Evolutionary conservation across 805 yeast genomes (phyloP).

Genomic region (Myxozyma neglecta): DNA sequence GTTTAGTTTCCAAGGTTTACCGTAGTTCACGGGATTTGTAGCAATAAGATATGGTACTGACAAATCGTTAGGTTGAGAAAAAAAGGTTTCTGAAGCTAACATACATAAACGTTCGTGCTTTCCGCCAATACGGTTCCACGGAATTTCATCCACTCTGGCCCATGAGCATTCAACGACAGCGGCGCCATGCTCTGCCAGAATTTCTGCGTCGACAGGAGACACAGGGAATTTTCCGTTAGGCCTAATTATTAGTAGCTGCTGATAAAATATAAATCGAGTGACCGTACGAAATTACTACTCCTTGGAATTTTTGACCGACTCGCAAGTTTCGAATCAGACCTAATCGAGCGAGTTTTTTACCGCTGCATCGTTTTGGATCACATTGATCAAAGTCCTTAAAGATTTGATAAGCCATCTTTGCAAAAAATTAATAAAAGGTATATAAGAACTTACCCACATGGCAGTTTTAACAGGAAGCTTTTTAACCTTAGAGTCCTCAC

Average conservation of each 20-base stretch:
- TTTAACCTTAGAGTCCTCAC: not conserved
- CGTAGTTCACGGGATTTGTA: constrained; percentile 96
- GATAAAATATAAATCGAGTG: not conserved
- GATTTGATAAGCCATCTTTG: not conserved
- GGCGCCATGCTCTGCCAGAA: constrained; percentile 81
- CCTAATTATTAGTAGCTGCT: constrained; percentile 1
- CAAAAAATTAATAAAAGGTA: not conserved
- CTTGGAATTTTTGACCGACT: constrained; percentile 92
- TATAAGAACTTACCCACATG: constrained; percentile 60
- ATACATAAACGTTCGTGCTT: constrained; percentile 66
- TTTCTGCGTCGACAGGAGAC: constrained; percentile 77
- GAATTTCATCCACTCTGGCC: constrained; percentile 98
- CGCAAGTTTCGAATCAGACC: constrained; percentile 77
- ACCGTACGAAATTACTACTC: constrained; percentile 69
- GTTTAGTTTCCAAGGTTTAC: constrained; percentile 91
- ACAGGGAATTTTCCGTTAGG: constrained; percentile 91
- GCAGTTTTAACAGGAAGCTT: constrained; percentile 63
- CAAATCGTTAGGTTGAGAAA: not conserved
- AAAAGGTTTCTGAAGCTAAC: not conserved
- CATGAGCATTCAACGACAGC: constrained; percentile 98
- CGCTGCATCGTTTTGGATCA: constrained; percentile 96
- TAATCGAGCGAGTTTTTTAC: constrained; percentile 85
- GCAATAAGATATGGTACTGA: constrained; percentile 85
- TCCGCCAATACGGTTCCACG: constrained; percentile 90
- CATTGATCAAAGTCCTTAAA: constrained; percentile 90